Evolutionary conservation across 2,329 filamentous ascomycete genomes (phyloP), one percentile per base, ranked within the genome.

Genomic region (Fusarium mangiferae): DNA sequence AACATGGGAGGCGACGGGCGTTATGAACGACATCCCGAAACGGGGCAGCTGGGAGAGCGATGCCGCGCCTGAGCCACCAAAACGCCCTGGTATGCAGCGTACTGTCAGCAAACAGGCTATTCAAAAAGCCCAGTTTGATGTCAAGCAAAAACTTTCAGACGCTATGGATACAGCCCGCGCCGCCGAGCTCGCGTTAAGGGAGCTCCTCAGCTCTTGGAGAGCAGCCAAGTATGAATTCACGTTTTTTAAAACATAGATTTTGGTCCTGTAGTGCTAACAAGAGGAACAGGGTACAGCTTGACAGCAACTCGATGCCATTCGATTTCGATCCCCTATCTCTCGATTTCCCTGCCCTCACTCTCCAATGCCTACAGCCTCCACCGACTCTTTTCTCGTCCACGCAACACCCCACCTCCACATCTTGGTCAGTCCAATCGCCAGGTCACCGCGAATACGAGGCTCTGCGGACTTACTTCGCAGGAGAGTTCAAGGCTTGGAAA

Each of bases 271-370:
- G 52, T 38, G 33, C 67, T 77, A 72, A 77, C 68, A 56, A 66
- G 22, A 36, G 68, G 44, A 36, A 28, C 70, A 91, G 89, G 76
- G 85, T 87, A 76, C 86, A 89, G 52, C 84, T 90, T 55, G 87
- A 90, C 68, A 84, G 86, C 73, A 84, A 84, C 58, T 88, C 88
- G 14, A 84, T 86, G 75, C 90, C 90, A 6, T 92, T 92, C 77
- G 93, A 96, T 74, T 97, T 98, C 83, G 94, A 98, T 75, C 93
- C 96, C 39, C 90, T 95, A 69, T 88, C 93, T 10, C 90, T 97
- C 80, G 94, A 94, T 68, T 98, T 98, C 78, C 94, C 95, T 12
- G 91, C 93, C 12, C 88, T 98, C 45, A 94, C 92, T 41, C 89
- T 98, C 17, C 93, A 93, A 72, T 92, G 96, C 74, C 90, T 98